phyloP scores from a whole-genome alignment of 306 rosid species.

The Lathyrus tuberosus region DNA sequence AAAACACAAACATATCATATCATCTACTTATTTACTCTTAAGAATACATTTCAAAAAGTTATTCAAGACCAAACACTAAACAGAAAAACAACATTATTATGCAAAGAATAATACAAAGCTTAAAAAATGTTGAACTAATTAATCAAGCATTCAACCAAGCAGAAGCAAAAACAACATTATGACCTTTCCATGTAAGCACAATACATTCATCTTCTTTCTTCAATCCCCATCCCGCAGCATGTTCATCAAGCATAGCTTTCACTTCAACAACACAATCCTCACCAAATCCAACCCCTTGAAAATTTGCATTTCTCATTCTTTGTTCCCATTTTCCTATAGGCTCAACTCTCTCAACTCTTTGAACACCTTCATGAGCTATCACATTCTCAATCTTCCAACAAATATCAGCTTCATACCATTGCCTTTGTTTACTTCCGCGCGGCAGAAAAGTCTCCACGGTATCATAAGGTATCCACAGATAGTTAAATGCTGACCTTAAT shows the following conservation, averaged over 20 bases:
- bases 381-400: conserved; percentile 93
- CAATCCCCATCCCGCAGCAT: conserved; percentile 96
- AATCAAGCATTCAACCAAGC: conserved; percentile 67
- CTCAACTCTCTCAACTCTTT: conserved; percentile 79
- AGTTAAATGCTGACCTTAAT: conserved; percentile 79
- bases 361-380: conserved; percentile 75
- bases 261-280: conserved; percentile 77
- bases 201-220: conserved; percentile 83
- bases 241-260: conserved; percentile 84
- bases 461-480: conserved; percentile 92
- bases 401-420: conserved; percentile 85
- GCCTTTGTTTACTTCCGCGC: conserved; percentile 73
- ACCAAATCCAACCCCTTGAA: conserved; percentile 57
- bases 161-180: conserved; percentile 86
- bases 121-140: conserved; percentile 38
- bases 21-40: conserved; percentile 5
- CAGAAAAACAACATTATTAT: conserved; percentile 3
- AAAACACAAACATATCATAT: neutral
- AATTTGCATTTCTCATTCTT: conserved; percentile 64
- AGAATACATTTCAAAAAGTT: neutral
- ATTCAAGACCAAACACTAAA: conserved; percentile 13
- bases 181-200: conserved; percentile 97
- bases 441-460: conserved; percentile 79
- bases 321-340: conserved; percentile 66
- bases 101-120: neutral